These are phyloP conservation scores for Cyclotella sp. DNA, from an alignment of 108 stramenopile species.

Conservation along the genomic window DNA sequence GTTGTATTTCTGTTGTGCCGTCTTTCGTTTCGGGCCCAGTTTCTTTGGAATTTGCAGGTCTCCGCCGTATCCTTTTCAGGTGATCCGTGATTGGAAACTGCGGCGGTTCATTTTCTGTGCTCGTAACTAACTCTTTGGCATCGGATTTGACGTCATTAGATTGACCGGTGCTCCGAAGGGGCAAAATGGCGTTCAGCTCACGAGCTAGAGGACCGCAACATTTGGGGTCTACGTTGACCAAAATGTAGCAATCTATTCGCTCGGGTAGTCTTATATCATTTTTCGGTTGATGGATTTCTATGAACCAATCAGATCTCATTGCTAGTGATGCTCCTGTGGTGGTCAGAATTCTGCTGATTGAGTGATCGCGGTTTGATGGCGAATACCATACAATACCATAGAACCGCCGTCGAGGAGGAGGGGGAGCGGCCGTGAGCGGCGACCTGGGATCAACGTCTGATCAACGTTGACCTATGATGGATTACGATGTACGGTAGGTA, in stretches of 20 bases:
- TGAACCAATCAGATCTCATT: constrained; percentile 13
- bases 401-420: no score
- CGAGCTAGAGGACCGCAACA: constrained; percentile 28
- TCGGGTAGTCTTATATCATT: constrained; percentile 17
- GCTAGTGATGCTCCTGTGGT: not conserved
- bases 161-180: constrained; percentile 20
- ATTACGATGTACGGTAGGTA: no score
- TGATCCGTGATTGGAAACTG: constrained; percentile 34
- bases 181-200: constrained; percentile 39
- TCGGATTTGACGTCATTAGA: not conserved
- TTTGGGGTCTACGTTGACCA: constrained; percentile 30
- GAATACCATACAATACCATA: no score
- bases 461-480: no score
- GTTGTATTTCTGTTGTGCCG: not conserved
- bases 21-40: not conserved
- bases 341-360: not conserved
- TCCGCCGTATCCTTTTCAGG: constrained; percentile 33
- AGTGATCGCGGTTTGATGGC: not conserved
- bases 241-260: constrained; percentile 36
- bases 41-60: constrained; percentile 25
- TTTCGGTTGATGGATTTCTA: constrained; percentile 34
- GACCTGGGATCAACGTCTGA: no score
- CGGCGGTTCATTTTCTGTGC: not conserved
- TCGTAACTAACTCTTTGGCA: not conserved
- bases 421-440: no score